Evolutionary conservation across 2,329 filamentous ascomycete genomes (phyloP), one percentile per base, ranked within the genome.

Genomic region (Aureobasidium lini): DNA sequence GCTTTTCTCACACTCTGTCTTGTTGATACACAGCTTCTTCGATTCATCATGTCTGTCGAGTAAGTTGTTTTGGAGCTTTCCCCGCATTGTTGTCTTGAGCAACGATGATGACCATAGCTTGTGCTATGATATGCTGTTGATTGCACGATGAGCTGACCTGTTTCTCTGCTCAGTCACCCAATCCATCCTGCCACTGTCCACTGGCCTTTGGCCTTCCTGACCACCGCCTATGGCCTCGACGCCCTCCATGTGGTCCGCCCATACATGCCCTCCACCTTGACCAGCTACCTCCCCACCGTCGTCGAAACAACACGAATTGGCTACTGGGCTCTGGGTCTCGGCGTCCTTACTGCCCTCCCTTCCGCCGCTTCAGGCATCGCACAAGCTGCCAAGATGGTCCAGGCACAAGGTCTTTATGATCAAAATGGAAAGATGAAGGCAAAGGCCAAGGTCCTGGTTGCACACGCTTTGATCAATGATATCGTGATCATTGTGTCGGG

Each of bases 191-290:
- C 60, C 3, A 62, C 72, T 10, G 75, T 79, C 46, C 77, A 79
- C 67, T 77, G 76, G 66, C 77, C 77, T 18, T 71, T 79, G 57
- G 71, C 76, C 59, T 77, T 78, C 67, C 71, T 76, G 61, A 64
- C 70, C 44, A 67, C 77, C 13, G 71, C 74, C 37, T 75, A 72
- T 52, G 71, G 61, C 44, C 72, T 78, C 61, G 76, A 79, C 65
- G 69, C 71, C 34, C 63, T 75, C 16, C 69, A 74, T 66, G 66
- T 68, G 59, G 67, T 69, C 16, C 65, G 69, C 57, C 66, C 70
- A n/a, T 62, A 61, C 60, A 66, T 72, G 39, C 70, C 70, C 42
- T 49, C 60, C 42, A 40, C 44, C 59, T 31, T 70, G 62, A 66
- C 71, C 18, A 71, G 68, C 32, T 64, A 68, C 29, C 63, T 71